Percentiles rank a stretch among this genome's conserved stretches.
These are phyloP conservation scores for Tuber borchii DNA, from an alignment of 495 filamentous ascomycete genomes.

Conservation along the genomic window DNA sequence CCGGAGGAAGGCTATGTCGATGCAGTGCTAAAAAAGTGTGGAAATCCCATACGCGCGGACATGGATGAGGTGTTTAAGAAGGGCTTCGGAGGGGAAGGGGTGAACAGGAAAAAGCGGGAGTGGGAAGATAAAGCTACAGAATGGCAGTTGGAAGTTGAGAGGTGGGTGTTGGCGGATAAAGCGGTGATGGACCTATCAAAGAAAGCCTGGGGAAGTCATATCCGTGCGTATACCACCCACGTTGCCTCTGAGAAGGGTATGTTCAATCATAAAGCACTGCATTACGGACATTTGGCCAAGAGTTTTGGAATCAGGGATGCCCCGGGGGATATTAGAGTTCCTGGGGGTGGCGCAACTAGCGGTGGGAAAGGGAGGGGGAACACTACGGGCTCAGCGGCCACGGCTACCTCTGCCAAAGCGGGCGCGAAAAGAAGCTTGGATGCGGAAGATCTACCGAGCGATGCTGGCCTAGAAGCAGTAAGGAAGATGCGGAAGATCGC, in stretches of 20 bases:
- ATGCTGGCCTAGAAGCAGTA: constrained; percentile 26
- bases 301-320: constrained; percentile 81
- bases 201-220: constrained; percentile 80
- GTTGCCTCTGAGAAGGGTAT: constrained; percentile 69
- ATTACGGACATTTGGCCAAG: constrained; percentile 91
- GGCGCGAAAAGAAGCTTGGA: constrained; percentile 31
- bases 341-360: constrained; percentile 42
- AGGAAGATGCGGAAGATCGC: constrained; percentile 41
- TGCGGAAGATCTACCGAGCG: constrained; percentile 14
- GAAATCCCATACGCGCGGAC: constrained; percentile 30
- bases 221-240: constrained; percentile 92
- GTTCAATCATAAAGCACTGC: constrained; percentile 82
- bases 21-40: constrained; percentile 33
- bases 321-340: constrained; percentile 75
- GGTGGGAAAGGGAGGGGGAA: constrained; percentile 39
- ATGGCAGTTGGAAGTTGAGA: constrained; percentile 68
- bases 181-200: constrained; percentile 63
- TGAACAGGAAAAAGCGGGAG: constrained; percentile 43
- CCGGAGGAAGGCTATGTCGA: constrained; percentile 79
- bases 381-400: not conserved
- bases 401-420: not conserved
- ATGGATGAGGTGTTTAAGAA: constrained; percentile 53
- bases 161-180: constrained; percentile 59
- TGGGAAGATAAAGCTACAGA: constrained; percentile 68
- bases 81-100: constrained; percentile 45